Evolutionary conservation across 805 yeast genomes (phyloP).

Genomic region (Starmerella cellae): DNA sequence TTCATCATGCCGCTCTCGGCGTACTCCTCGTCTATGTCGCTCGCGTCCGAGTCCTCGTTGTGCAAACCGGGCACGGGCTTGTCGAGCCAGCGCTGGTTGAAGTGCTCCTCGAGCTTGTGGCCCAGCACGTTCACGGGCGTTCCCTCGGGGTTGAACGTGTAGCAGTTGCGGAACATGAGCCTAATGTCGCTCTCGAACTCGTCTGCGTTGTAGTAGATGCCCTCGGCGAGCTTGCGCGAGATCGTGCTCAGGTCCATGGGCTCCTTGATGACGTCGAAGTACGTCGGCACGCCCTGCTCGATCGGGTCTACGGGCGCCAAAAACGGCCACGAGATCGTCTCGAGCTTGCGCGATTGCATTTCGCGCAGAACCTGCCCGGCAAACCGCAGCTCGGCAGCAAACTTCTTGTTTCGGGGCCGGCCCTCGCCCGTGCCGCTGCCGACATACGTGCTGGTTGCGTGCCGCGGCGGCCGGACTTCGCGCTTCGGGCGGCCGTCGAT

Average conservation of each 20-base stretch:
- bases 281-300: constrained; percentile 82
- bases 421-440: constrained; percentile 29
- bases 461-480: constrained; percentile 91
- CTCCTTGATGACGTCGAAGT: constrained; percentile 68
- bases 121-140: constrained; percentile 94
- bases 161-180: constrained; percentile 78
- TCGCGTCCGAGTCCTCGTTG: constrained; percentile 31
- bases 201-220: constrained; percentile 78
- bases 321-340: constrained; percentile 77
- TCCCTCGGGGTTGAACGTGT: constrained; percentile 89
- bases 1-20: constrained; percentile 51
- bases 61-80: constrained; percentile 59
- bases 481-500: constrained; percentile 80
- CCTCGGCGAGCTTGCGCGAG: constrained; percentile 64
- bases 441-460: constrained; percentile 72
- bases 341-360: constrained; percentile 67
- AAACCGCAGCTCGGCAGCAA: constrained; percentile 76
- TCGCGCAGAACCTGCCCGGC: constrained; percentile 75
- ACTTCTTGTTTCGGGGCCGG: constrained; percentile 74
- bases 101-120: constrained; percentile 72
- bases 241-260: constrained; percentile 94
- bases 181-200: constrained; percentile 75
- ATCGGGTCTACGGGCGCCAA: constrained; percentile 90
- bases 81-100: constrained; percentile 78
- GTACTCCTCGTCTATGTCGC: constrained; percentile 32